Percentiles rank a stretch among this genome's conserved stretches.
phyloP scores from a whole-genome alignment of 371 early-diverging fungal genomes.

The Mortierella sp. region DNA sequence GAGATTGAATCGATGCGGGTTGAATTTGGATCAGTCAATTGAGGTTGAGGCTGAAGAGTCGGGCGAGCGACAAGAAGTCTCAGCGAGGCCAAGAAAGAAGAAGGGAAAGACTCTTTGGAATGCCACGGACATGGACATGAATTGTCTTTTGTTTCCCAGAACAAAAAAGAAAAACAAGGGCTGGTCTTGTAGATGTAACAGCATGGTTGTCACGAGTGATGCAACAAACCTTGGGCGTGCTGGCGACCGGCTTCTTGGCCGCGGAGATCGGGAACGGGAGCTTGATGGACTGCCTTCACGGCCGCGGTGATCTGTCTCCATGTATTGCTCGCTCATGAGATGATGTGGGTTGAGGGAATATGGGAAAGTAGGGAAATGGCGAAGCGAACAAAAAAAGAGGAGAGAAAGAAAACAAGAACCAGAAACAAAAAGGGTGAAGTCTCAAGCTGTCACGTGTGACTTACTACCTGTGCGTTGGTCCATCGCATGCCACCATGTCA shows the following conservation, averaged over 20 bases:
- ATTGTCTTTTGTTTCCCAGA: too few relatives aligned
- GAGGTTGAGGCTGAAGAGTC: neutral
- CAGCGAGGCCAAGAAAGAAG: too few relatives aligned
- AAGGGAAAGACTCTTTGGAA: too few relatives aligned
- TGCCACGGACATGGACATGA: neutral
- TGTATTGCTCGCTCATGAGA: slow-evolving; percentile 38
- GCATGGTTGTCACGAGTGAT: too few relatives aligned
- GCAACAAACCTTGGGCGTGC: slow-evolving; percentile 36
- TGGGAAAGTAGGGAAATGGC: neutral
- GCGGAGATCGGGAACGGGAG: slow-evolving; percentile 34
- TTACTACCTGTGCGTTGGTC: too few relatives aligned
- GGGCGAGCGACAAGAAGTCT: too few relatives aligned
- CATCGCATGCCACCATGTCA: too few relatives aligned
- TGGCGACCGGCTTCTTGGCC: slow-evolving; percentile 41
- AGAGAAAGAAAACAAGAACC: neutral
- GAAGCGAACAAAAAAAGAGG: neutral
- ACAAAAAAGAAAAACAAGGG: too few relatives aligned
- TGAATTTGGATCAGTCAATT: slow-evolving; percentile 20
- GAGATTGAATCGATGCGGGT: slow-evolving; percentile 1
- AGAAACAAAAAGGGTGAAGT: too few relatives aligned
- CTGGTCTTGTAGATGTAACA: too few relatives aligned
- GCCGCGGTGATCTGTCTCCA: slow-evolving; percentile 32
- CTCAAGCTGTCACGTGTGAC: too few relatives aligned
- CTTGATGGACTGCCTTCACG: slow-evolving; percentile 35
- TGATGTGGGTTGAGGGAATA: neutral